Evolutionary conservation across 371 early-diverging fungal genomes (phyloP).

Genomic region (Syncephalis fuscata): DNA sequence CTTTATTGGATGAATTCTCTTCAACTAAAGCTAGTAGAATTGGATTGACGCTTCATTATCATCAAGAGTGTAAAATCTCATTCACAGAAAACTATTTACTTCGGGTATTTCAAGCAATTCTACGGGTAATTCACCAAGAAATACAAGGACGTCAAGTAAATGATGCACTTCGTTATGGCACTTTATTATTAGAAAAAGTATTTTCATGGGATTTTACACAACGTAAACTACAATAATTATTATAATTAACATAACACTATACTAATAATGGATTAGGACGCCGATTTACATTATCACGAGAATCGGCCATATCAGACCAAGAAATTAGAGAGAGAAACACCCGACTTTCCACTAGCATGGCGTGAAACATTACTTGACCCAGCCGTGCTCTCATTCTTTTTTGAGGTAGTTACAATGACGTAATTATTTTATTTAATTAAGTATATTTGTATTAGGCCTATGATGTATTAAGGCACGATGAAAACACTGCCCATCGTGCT

Average conservation of each 20-base stretch:
- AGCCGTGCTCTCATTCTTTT: background rate
- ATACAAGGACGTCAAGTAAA: slow-evolving; percentile 4
- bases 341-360: background rate
- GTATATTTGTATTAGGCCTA: slow-evolving; percentile 9
- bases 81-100: slow-evolving; percentile 29
- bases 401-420: background rate
- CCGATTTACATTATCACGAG: too few species aligned
- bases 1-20: slow-evolving; percentile 46
- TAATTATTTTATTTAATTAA: too few species aligned
- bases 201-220: too few species aligned
- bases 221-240: too few species aligned
- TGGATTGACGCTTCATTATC: slow-evolving; percentile 50
- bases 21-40: slow-evolving; percentile 34
- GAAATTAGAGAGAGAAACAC: too few species aligned
- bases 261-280: too few species aligned
- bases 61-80: slow-evolving; percentile 38
- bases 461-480: slow-evolving; percentile 24
- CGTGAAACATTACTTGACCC: background rate
- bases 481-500: slow-evolving; percentile 28
- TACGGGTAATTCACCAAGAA: slow-evolving; percentile 21
- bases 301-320: too few species aligned
- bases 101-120: slow-evolving; percentile 20
- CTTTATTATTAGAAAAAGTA: too few species aligned
- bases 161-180: too few species aligned
- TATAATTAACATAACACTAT: too few species aligned